Evolutionary conservation across 495 filamentous ascomycete species (phyloP).

Genomic region (Letharia lupina): DNA sequence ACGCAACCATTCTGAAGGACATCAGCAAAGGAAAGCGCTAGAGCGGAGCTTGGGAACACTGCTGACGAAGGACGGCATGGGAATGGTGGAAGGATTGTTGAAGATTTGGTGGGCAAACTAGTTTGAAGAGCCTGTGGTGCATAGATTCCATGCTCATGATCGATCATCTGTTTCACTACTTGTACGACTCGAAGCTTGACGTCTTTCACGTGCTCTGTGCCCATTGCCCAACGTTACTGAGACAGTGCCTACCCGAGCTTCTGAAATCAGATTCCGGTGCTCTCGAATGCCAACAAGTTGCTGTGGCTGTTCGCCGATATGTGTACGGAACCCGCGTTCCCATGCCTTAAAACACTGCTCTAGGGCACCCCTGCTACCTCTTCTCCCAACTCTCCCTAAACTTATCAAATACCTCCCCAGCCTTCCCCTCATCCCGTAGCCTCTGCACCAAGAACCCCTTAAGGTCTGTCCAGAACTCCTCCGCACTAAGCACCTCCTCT

Average conservation of each 20-base stretch:
- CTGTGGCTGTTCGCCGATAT: not conserved
- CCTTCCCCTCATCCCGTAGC: conserved; percentile 61
- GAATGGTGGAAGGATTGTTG: not conserved
- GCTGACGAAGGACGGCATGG: not conserved
- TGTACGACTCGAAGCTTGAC: not conserved
- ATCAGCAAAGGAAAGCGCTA: conserved; percentile 65
- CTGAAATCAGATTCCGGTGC: not conserved
- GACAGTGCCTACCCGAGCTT: not conserved
- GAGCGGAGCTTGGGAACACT: not conserved
- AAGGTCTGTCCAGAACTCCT: conserved; percentile 84
- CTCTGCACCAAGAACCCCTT: conserved; percentile 70
- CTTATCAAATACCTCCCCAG: conserved; percentile 50
- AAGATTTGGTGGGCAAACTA: not conserved
- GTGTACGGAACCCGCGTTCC: not conserved
- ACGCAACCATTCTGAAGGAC: conserved; percentile 63
- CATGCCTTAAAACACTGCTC: not conserved
- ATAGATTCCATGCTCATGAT: conserved; percentile 12
- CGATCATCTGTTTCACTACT: not conserved
- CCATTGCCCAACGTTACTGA: not conserved
- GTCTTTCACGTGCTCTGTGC: not conserved
- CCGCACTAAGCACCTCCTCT: conserved; percentile 51
- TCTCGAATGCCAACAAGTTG: not conserved
- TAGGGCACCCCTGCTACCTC: not conserved
- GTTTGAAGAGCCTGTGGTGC: not conserved
- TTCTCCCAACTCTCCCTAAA: conserved; percentile 64